These are phyloP conservation scores for Leersia perrieri DNA, from an alignment of 176 grass and related monocot species.

Conservation along the genomic window DNA sequence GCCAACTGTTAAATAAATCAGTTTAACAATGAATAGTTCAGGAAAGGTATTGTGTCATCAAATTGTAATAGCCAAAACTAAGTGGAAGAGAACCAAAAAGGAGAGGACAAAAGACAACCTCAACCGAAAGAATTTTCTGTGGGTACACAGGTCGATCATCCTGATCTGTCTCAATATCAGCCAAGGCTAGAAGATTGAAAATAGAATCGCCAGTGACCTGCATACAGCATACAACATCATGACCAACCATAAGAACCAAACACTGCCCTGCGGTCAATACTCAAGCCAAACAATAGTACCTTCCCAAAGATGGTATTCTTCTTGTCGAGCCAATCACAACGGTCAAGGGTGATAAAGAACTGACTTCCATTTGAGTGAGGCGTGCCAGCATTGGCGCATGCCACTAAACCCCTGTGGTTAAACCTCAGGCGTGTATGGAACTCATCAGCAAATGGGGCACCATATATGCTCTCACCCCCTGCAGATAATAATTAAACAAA, in stretches of 20 bases:
- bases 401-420: slow-evolving; percentile 94
- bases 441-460: slow-evolving; percentile 74
- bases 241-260: slow-evolving; percentile 16
- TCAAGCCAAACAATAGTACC: slow-evolving; percentile 33
- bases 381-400: slow-evolving; percentile 88
- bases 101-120: slow-evolving; percentile 46
- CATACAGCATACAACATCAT: not conserved
- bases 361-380: slow-evolving; percentile 92
- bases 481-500: slow-evolving; percentile 4
- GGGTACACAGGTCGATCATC: slow-evolving; percentile 80
- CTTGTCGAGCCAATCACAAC: slow-evolving; percentile 87
- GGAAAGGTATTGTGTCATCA: not conserved
- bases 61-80: slow-evolving; percentile 1
- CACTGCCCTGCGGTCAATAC: not conserved
- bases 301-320: slow-evolving; percentile 95
- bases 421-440: slow-evolving; percentile 90
- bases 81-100: not conserved
- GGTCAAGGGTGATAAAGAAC: slow-evolving; percentile 87
- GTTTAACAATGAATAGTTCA: not conserved
- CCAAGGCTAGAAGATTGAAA: slow-evolving; percentile 83
- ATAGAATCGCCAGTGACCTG: slow-evolving; percentile 97
- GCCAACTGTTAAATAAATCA: not conserved
- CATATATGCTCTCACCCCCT: slow-evolving; percentile 97
- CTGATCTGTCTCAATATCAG: slow-evolving; percentile 85
- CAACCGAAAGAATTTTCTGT: slow-evolving; percentile 88